These are phyloP conservation scores for Pneumocystis wakefieldiae DNA, from an alignment of 1,139 yeast species.

Conservation along the genomic window DNA sequence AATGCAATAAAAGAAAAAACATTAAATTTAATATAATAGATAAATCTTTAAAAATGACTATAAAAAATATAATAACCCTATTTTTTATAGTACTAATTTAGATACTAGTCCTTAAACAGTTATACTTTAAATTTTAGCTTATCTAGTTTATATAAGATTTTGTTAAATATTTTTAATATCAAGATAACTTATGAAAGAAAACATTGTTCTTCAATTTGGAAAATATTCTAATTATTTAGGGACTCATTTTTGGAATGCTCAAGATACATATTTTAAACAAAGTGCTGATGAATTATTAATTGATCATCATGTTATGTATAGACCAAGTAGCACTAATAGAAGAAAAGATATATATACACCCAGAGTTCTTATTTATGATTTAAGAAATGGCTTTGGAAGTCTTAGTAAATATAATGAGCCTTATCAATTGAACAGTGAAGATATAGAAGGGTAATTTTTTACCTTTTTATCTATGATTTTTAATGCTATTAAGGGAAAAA, in stretches of 20 bases:
- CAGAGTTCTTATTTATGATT: slow-evolving; percentile 64
- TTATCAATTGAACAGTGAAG: slow-evolving; percentile 13
- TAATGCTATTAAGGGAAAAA: slow-evolving; percentile 1
- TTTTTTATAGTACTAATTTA: too few species aligned
- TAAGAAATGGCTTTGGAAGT: slow-evolving; percentile 27
- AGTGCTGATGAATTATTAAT: slow-evolving; percentile 26
- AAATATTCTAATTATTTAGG: slow-evolving; percentile 56
- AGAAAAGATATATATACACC: slow-evolving; percentile 55
- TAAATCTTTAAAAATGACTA: too few species aligned
- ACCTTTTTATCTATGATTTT: background rate
- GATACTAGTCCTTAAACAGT: too few species aligned
- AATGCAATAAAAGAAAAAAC: too few species aligned
- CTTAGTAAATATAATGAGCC: slow-evolving; percentile 19
- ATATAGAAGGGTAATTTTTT: background rate
- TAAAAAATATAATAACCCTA: too few species aligned
- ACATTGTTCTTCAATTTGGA: slow-evolving; percentile 55
- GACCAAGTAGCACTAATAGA: slow-evolving; percentile 27
- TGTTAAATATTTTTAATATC: too few species aligned
- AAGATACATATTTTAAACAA: slow-evolving; percentile 49
- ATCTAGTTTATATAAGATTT: too few species aligned
- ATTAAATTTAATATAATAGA: too few species aligned
- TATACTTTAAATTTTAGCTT: too few species aligned
- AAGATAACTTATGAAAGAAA: slow-evolving; percentile 42
- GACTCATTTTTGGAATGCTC: slow-evolving; percentile 69
- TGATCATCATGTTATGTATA: slow-evolving; percentile 35